phyloP scores from a whole-genome alignment of 1,284 basidiomycete genomes.

The Heterobasidion occidentale region DNA sequence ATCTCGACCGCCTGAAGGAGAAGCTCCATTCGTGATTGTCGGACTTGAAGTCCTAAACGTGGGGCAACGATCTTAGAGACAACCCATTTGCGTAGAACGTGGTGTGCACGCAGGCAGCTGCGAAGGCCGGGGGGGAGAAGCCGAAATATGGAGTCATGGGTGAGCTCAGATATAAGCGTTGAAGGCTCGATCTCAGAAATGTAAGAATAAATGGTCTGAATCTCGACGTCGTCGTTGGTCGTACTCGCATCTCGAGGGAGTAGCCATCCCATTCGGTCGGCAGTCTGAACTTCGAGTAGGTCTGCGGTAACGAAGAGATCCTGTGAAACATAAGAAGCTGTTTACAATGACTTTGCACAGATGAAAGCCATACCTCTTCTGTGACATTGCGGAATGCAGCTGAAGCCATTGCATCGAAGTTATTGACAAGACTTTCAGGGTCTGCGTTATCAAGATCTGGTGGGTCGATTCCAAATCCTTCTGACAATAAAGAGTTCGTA shows the following conservation, averaged over 20 bases:
- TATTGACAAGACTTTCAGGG: constrained; percentile 63
- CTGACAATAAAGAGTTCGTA: constrained; percentile 17
- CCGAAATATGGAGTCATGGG: constrained; percentile 62
- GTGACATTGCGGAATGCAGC: constrained; percentile 68
- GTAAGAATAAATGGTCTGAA: constrained; percentile 68
- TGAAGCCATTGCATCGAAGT: constrained; percentile 64
- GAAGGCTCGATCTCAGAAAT: constrained; percentile 66
- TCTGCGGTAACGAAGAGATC: constrained; percentile 71
- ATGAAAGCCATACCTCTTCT: constrained; percentile 48
- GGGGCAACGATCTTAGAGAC: constrained; percentile 59
- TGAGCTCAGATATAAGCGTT: constrained; percentile 56
- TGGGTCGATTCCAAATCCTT: constrained; percentile 43
- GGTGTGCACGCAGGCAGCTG: constrained; percentile 66
- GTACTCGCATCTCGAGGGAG: constrained; percentile 41
- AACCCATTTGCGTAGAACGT: constrained; percentile 70
- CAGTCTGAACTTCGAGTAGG: constrained; percentile 69
- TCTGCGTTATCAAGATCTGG: constrained; percentile 62
- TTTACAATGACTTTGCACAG: constrained; percentile 3
- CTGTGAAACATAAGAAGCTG: constrained; percentile 18
- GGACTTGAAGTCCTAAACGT: constrained; percentile 46
- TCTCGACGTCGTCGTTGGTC: constrained; percentile 54
- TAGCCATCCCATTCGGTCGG: constrained; percentile 75
- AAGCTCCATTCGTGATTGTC: constrained; percentile 68
- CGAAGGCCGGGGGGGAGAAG: constrained; percentile 66
- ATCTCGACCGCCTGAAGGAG: constrained; percentile 65